A percentile compares a stretch with the other conserved stretches of the same genome.
Conservation (phyloP, 768 basidiomycete genomes). For the Suillus discolor region DNA sequence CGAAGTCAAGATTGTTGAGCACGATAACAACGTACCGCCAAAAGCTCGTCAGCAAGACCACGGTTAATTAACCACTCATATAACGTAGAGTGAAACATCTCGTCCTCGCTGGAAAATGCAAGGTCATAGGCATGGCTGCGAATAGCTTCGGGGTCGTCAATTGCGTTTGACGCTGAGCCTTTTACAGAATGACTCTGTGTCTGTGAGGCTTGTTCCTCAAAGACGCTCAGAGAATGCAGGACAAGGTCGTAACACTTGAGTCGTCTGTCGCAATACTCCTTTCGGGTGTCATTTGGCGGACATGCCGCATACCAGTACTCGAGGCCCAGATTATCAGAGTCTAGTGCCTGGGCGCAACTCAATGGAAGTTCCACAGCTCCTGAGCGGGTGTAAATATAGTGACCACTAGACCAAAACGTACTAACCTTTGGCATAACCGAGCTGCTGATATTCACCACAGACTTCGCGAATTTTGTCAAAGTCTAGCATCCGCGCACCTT, state of each 20-base stretch:
- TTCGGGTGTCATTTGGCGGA: constrained; percentile 60
- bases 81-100: constrained; percentile 90
- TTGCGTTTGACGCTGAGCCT: constrained; percentile 24
- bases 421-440: constrained; percentile 81
- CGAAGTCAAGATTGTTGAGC: constrained; percentile 8
- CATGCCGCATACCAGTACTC: constrained; percentile 76
- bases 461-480: constrained; percentile 86
- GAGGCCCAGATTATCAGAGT: constrained; percentile 72
- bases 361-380: constrained; percentile 88
- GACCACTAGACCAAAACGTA: constrained; percentile 6
- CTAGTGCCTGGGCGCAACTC: constrained; percentile 76
- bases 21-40: constrained; percentile 65
- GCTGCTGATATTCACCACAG: constrained; percentile 84
- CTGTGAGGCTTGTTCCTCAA: constrained; percentile 63
- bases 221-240: constrained; percentile 77
- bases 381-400: constrained; percentile 29
- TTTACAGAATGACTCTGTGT: constrained; percentile 25
- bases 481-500: constrained; percentile 83
- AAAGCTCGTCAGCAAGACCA: constrained; percentile 81
- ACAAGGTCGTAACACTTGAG: constrained; percentile 81
- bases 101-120: constrained; percentile 83
- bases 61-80: constrained; percentile 93
- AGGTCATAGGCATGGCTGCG: constrained; percentile 84
- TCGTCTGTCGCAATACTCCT: constrained; percentile 59
- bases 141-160: constrained; percentile 68